Evolutionary conservation across 306 rosid species (phyloP).

Genomic region (Parietaria judaica): DNA sequence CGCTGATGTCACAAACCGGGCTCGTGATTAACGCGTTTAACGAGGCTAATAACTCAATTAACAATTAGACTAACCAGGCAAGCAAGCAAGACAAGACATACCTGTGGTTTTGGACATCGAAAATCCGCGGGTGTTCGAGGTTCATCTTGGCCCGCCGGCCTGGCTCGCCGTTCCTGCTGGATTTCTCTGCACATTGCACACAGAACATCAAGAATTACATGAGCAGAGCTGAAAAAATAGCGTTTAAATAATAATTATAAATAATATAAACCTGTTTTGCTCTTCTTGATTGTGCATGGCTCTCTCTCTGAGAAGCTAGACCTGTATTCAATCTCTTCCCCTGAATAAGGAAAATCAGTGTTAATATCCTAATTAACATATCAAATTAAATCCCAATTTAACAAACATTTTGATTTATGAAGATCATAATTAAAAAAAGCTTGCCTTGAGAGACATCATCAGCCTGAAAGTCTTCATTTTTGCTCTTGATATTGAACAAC

Average conservation of each 20-base stretch:
- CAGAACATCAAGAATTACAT: background rate
- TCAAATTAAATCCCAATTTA: too few relatives aligned
- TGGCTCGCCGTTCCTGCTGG: constrained; percentile 60
- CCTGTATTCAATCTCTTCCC: constrained; percentile 68
- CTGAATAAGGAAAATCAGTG: constrained; percentile 39
- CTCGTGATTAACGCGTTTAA: too few relatives aligned
- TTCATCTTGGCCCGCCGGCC: constrained; percentile 76
- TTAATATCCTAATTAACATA: constrained; percentile 13
- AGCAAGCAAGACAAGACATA: constrained; percentile 8
- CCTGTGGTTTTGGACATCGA: constrained; percentile 96
- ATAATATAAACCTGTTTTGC: constrained; percentile 69
- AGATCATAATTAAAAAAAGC: background rate
- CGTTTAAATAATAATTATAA: too few relatives aligned
- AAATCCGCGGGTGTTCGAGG: constrained; percentile 92
- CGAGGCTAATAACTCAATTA: too few relatives aligned
- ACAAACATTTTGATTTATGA: too few relatives aligned
- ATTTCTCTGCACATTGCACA: constrained; percentile 62
- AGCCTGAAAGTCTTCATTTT: constrained; percentile 64
- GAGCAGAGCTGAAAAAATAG: background rate
- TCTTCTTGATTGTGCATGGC: constrained; percentile 79
- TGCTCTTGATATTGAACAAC: constrained; percentile 90
- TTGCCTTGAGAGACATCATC: constrained; percentile 72
- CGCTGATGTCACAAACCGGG: constrained; percentile 32
- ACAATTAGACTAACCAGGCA: too few relatives aligned
- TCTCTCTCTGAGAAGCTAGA: constrained; percentile 96